Evolutionary conservation across 495 filamentous ascomycete species (phyloP).

Genomic region (Xylaria telfairii): DNA sequence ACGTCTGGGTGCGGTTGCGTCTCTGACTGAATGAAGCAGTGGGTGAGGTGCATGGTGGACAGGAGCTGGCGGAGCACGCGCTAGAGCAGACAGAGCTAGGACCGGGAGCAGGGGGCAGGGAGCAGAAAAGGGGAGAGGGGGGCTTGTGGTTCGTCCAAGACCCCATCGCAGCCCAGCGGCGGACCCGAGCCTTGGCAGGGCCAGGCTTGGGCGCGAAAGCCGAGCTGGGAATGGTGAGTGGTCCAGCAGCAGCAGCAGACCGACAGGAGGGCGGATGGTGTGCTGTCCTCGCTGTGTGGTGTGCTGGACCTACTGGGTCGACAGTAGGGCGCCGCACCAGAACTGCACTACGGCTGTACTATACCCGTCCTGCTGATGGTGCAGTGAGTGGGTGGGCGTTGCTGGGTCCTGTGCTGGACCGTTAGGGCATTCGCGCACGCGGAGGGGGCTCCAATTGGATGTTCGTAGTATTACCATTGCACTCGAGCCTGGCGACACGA

Average conservation of each 20-base stretch:
- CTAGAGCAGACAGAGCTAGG: no score
- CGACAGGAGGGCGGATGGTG: slow-evolving; percentile 9
- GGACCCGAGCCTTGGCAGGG: slow-evolving; percentile 14
- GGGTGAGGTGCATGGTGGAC: slow-evolving; percentile 2
- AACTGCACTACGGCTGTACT: not conserved
- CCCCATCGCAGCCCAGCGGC: not conserved
- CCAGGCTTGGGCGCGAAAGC: slow-evolving; percentile 8
- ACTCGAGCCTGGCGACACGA: not conserved
- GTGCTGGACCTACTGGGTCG: not conserved
- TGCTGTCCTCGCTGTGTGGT: slow-evolving; percentile 5
- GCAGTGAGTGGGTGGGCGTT: not conserved
- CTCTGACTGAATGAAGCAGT: no score
- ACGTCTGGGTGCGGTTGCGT: slow-evolving; percentile 6
- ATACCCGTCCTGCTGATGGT: not conserved
- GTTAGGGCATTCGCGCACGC: slow-evolving; percentile 7
- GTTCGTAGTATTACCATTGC: not conserved
- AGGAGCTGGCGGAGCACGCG: not conserved
- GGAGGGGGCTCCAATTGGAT: slow-evolving; percentile 8
- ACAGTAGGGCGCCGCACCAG: not conserved
- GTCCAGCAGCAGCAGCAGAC: not conserved
- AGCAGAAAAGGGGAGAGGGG: not conserved
- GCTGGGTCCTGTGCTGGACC: not conserved
- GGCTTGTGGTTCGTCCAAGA: not conserved
- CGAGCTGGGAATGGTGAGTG: slow-evolving; percentile 3
- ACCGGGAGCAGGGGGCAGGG: no score